Evolutionary conservation across 2,329 filamentous ascomycete genomes (phyloP), one percentile per base, ranked within the genome.

Genomic region (Cladophialophora exuberans): DNA sequence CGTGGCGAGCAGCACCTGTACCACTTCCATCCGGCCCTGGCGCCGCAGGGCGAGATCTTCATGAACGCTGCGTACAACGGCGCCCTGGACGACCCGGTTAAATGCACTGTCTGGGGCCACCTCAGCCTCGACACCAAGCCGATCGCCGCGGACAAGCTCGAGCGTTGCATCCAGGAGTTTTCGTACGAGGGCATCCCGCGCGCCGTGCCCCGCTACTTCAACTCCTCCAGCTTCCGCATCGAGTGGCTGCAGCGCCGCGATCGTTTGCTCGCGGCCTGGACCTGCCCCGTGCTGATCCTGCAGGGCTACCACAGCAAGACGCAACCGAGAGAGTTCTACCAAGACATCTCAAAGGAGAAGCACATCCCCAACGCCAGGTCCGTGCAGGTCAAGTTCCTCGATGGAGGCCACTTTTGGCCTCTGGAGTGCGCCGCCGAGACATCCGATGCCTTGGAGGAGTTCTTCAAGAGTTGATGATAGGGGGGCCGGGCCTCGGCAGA

Each of bases 171-270:
- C 17, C 54, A 57, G 20, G 54, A 57, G 18, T 57, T 26, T 20
- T 52, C 49, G 1, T 57, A 53, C 28, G 20, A 35, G 5, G 26
- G 28, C 2, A 50, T 54, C 18, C 1, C 42, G 2, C 13, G 20
- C 2, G 54, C 54, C 2, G 49, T 57, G 1, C 54, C 54, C 1
- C 48, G 54, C 9, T 57, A 57, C 15, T 57, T 57, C 22, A 57
- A 57, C 43, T 53, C 49, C 6, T 57, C 54, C 13, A 49, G 33
- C 7, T 57, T 57, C 25, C 31, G 54, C 7, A n/a, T 36, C 7
- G 54, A 57, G 18, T 57, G 54, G 54, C 36, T 57, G 6, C 10
- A 44, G 4, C 49, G 54, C 3, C 49, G 54, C 2, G 45, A 52
- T 17, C 31, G 39, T 1, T 26, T 56, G 5, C 35, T 56, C 10